These are phyloP conservation scores for Backusella psychrophila DNA, from an alignment of 192 early-diverging fungal species.

Conservation along the genomic window DNA sequence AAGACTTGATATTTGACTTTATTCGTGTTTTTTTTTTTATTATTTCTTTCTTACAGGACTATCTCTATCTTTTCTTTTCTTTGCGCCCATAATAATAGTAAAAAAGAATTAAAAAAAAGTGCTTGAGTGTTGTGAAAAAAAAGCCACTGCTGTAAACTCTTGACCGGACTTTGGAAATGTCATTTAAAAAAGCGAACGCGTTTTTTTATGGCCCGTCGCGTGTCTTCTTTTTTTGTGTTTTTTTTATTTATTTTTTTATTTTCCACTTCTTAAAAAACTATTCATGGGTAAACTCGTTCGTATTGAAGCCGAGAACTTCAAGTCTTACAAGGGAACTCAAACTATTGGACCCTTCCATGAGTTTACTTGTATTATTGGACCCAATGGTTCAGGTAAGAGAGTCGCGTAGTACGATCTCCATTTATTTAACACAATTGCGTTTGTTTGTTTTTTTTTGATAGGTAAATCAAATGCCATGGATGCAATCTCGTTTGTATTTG, in stretches of 20 bases:
- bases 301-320: conserved; percentile 97
- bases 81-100: background rate
- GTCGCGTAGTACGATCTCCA: background rate
- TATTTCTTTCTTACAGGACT: background rate
- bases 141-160: background rate
- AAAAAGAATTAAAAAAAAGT: background rate
- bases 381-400: conserved; percentile 86
- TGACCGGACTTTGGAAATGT: background rate
- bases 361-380: conserved; percentile 95
- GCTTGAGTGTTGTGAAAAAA: background rate
- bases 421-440: background rate
- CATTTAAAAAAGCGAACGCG: background rate
- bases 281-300: conserved; percentile 81
- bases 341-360: conserved; percentile 92
- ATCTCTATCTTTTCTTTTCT: background rate
- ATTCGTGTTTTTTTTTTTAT: background rate
- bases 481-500: conserved; percentile 97
- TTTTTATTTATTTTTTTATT: background rate
- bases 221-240: background rate
- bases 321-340: conserved; percentile 95
- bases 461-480: conserved; percentile 99
- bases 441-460: conserved; percentile 22
- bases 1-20: background rate
- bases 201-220: background rate
- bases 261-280: background rate